Base-by-base conservation (phyloP, 768 basidiomycete genomes). In the Mrakia blollopis region DNA sequence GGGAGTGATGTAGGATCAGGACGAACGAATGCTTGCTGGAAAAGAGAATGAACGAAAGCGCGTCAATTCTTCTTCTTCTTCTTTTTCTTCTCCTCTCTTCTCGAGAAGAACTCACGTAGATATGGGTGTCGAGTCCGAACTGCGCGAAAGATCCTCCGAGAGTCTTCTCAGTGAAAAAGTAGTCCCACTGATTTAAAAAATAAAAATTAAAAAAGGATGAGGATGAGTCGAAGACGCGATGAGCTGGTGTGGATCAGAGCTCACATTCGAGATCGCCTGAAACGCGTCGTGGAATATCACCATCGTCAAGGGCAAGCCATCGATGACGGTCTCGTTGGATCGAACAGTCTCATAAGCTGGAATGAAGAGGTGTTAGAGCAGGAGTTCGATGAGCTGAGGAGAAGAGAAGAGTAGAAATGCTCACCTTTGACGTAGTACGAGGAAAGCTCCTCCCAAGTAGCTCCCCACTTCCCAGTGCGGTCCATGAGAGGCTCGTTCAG, bases 201-300 rank as follows among this genome's bases (percentile, higher is more conserved):
- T 18, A 16, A 52, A 23, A 16, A 25, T 30, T 3, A 72, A 54
- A 25, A 72, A 39, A 30, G 54, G 10, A 35, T 18, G 8, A 30
- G 21, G 18, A 57, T 28, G 14, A 60, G 52, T 18, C 65, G 18
- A n/a, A 3, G 35, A 39, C 37, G 35, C 37, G 65, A 41, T 6
- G 54, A 11, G n/a, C n/a, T n/a, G 54, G 52, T 52, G 18, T 21
- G 21, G 52, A 54, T 23, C 18, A 35, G 37, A n/a, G 10, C 54
- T 47, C 50, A 72, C 71, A 35, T 72, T 68, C 11, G 25, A 28
- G 25, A 77, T 25, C 2, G 61, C 13, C n/a, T 77, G 76, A 35
- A 77, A 77, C 3, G 76, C 76, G 44, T 77, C 76, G 37, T 77
- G 76, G 13, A 77, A 37, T 32, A 72, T 60, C 35, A 73, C 72